These are phyloP conservation scores for Sphenostylis stenocarpa DNA, from an alignment of 306 rosid genomes.

Conservation along the genomic window DNA sequence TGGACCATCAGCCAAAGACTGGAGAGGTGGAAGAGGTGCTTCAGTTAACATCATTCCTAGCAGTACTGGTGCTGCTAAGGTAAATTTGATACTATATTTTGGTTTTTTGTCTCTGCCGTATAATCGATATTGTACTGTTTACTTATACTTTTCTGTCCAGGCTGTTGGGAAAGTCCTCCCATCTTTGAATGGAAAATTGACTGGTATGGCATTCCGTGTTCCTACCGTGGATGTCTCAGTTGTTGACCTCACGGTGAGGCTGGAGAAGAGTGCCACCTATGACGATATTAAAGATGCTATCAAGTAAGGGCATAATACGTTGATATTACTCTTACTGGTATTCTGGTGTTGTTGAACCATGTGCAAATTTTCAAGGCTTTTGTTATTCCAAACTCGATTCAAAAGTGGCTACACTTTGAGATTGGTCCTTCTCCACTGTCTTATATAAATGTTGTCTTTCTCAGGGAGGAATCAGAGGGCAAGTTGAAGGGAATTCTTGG, in stretches of 20 bases:
- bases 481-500: conserved; percentile 79
- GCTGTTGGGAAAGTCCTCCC: conserved; percentile 81
- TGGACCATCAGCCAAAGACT: conserved; percentile 86
- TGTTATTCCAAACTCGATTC: too few relatives aligned
- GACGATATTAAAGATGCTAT: conserved; percentile 65
- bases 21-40: conserved; percentile 97
- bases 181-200: conserved; percentile 69
- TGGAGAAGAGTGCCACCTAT: conserved; percentile 55
- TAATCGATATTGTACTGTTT: background rate
- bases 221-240: conserved; percentile 81
- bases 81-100: conserved; percentile 11
- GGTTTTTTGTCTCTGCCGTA: background rate
- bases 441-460: background rate
- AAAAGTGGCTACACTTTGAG: background rate
- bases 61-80: conserved; percentile 96
- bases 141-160: conserved; percentile 24
- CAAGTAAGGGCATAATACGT: conserved; percentile 48
- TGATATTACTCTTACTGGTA: background rate
- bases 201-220: conserved; percentile 85
- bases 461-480: conserved; percentile 79
- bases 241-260: conserved; percentile 77
- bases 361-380: background rate
- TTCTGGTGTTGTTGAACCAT: too few relatives aligned
- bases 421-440: background rate
- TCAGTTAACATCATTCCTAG: conserved; percentile 93